Evolutionary conservation across 768 basidiomycete species (phyloP).

Genomic region (Dentipellis sp.): DNA sequence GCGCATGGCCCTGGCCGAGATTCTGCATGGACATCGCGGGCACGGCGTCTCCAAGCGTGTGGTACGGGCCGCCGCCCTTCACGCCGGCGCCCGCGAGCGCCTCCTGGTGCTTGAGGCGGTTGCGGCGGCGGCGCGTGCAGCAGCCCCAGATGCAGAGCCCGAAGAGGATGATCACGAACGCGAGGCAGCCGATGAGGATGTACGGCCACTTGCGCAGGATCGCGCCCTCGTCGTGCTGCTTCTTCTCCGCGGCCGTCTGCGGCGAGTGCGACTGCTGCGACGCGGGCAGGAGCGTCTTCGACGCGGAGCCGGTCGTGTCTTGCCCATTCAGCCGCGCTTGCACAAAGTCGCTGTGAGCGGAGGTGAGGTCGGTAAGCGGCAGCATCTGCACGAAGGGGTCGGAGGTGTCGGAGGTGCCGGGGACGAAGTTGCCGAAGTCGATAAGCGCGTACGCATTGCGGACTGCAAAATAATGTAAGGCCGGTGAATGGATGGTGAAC

Average conservation of each 20-base stretch:
- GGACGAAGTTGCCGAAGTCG: slow-evolving; percentile 63
- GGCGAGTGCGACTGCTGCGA: slow-evolving; percentile 55
- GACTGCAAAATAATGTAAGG: slow-evolving; percentile 31
- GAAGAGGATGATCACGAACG: slow-evolving; percentile 34
- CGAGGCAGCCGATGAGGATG: slow-evolving; percentile 53
- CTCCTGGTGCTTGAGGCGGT: slow-evolving; percentile 6
- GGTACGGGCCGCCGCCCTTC: slow-evolving; percentile 16
- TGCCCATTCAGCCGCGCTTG: slow-evolving; percentile 47
- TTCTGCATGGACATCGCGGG: slow-evolving; percentile 14
- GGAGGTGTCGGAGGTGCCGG: slow-evolving; percentile 32
- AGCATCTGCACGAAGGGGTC: slow-evolving; percentile 67
- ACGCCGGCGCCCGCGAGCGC: neutral
- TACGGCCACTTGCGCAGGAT: slow-evolving; percentile 68
- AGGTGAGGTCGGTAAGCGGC: slow-evolving; percentile 40
- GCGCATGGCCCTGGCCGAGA: neutral
- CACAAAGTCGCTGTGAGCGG: slow-evolving; percentile 61
- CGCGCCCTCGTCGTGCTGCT: slow-evolving; percentile 53
- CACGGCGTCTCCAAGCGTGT: slow-evolving; percentile 22
- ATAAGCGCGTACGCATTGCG: slow-evolving; percentile 69
- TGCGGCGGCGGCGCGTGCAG: slow-evolving; percentile 28
- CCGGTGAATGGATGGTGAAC: neutral
- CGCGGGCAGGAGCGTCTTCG: slow-evolving; percentile 52
- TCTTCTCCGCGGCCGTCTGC: slow-evolving; percentile 47
- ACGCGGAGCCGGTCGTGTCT: slow-evolving; percentile 43
- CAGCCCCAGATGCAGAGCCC: slow-evolving; percentile 51